A percentile compares a stretch with the other conserved stretches of the same genome.
These are phyloP conservation scores for Nannochloropsis salina DNA, from an alignment of 108 stramenopile species.

Conservation along the genomic window DNA sequence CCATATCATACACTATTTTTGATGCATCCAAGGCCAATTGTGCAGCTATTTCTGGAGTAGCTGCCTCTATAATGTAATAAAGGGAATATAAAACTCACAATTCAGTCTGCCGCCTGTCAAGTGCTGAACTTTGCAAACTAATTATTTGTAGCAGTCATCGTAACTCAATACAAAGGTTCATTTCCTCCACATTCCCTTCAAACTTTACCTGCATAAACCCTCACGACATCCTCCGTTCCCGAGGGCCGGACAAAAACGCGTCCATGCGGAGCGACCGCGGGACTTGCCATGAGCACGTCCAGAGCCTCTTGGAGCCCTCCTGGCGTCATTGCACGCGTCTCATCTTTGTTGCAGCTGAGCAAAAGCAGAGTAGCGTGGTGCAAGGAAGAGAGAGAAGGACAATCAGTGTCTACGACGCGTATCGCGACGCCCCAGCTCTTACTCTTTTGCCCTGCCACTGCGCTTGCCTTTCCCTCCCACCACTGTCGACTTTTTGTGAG, in stretches of 20 bases:
- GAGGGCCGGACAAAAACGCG: conserved; percentile 93
- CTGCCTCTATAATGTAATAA: not conserved
- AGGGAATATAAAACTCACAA: too few species aligned
- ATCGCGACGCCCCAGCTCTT: too few species aligned
- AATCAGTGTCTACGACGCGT: not conserved
- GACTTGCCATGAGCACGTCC: conserved; percentile 60
- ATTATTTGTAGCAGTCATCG: too few species aligned
- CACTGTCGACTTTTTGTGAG: too few species aligned
- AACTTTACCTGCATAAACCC: conserved; percentile 85
- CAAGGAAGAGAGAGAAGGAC: not conserved
- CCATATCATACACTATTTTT: not conserved
- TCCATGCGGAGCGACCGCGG: conserved; percentile 35
- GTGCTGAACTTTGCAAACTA: too few species aligned
- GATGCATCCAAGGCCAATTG: not conserved
- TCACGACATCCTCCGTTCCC: conserved; percentile 97
- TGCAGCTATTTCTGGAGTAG: not conserved
- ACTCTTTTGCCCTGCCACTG: too few species aligned
- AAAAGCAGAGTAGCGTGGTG: not conserved
- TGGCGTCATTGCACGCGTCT: conserved; percentile 73
- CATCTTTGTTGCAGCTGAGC: conserved; percentile 71
- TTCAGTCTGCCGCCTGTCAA: too few species aligned
- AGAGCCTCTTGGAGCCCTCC: conserved; percentile 70
- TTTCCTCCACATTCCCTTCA: conserved; percentile 48
- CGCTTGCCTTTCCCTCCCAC: too few species aligned
- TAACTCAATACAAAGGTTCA: not conserved